These are phyloP conservation scores for Polygonum maritimum DNA, from an alignment of 148 eudicot genomes.

Conservation along the genomic window DNA sequence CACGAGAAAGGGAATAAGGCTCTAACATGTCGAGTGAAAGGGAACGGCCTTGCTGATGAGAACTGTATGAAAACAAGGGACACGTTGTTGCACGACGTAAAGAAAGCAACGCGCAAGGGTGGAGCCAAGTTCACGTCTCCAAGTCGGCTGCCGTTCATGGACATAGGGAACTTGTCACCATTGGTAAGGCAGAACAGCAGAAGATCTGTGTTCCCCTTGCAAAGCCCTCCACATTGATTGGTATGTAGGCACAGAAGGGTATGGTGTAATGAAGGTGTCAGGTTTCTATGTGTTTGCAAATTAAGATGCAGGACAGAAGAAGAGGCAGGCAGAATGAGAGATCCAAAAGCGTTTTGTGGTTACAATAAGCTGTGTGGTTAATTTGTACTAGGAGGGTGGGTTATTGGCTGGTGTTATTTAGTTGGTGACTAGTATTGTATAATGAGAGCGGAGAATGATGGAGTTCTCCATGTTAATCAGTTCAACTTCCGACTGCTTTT, in stretches of 20 bases:
- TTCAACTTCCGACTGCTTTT: not conserved
- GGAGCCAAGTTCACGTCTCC: slow-evolving; percentile 13
- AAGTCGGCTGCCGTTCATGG: slow-evolving; percentile 48
- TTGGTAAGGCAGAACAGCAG: slow-evolving; percentile 40
- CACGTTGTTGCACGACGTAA: slow-evolving; percentile 13
- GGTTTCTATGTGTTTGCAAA: not conserved
- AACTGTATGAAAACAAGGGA: slow-evolving; percentile 16
- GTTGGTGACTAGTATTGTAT: not conserved
- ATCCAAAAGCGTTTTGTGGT: not conserved
- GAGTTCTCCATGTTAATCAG: not conserved
- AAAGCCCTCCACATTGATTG: slow-evolving; percentile 21
- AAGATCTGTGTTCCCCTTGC: slow-evolving; percentile 39
- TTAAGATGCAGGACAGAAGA: not conserved
- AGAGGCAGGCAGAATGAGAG: not conserved
- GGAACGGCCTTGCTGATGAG: slow-evolving; percentile 19
- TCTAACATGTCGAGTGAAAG: slow-evolving; percentile 38
- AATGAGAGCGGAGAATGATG: slow-evolving; percentile 2
- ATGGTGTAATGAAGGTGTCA: not conserved
- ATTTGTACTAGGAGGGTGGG: not conserved
- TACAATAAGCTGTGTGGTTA: not conserved
- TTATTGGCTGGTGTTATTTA: not conserved
- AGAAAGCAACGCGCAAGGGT: slow-evolving; percentile 20
- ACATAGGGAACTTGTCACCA: slow-evolving; percentile 58
- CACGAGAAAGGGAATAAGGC: slow-evolving; percentile 60
- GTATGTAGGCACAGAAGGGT: slow-evolving; percentile 11